A percentile compares a stretch with the other conserved stretches of the same genome.
Conservation (phyloP, 2,329 filamentous ascomycete genomes). For the Diaporthe sp. region DNA sequence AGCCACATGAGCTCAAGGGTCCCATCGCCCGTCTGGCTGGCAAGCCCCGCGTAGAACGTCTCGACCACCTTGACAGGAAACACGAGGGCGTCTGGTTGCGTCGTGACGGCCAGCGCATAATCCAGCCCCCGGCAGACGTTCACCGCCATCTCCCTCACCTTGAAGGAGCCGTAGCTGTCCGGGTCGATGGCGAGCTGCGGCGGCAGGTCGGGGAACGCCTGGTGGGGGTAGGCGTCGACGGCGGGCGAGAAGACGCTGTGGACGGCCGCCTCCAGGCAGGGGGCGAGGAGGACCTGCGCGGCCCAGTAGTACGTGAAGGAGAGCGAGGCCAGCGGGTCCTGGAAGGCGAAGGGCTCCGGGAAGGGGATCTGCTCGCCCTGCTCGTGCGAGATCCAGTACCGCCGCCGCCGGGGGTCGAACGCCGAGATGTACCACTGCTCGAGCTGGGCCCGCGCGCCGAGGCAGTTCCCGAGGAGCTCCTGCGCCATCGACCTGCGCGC, state of each 20-base stretch:
- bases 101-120: conserved; percentile 56
- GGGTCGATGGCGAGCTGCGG: conserved; percentile 56
- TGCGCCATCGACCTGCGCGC: conserved; percentile 59
- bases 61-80: conserved; percentile 58
- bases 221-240: conserved; percentile 53
- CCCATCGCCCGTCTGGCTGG: conserved; percentile 55
- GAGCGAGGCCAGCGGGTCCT: conserved; percentile 57
- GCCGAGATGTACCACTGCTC: conserved; percentile 58
- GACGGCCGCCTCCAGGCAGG: conserved; percentile 61
- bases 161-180: conserved; percentile 57
- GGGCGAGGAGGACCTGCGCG: conserved; percentile 61
- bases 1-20: conserved; percentile 63
- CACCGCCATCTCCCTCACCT: conserved; percentile 61
- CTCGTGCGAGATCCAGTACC: conserved; percentile 55
- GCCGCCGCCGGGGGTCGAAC: conserved; percentile 45
- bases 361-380: conserved; percentile 57
- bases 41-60: conserved; percentile 53
- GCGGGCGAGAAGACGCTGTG: conserved; percentile 58
- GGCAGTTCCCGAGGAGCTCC: conserved; percentile 61
- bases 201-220: conserved; percentile 55
- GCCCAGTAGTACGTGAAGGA: conserved; percentile 68
- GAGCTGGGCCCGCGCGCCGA: conserved; percentile 62
- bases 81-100: conserved; percentile 61
- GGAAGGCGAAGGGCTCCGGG: conserved; percentile 58
- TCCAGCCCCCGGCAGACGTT: conserved; percentile 66